These are phyloP conservation scores for Leucocoprinus sp. DNA, from an alignment of 768 basidiomycete genomes.

Conservation along the genomic window DNA sequence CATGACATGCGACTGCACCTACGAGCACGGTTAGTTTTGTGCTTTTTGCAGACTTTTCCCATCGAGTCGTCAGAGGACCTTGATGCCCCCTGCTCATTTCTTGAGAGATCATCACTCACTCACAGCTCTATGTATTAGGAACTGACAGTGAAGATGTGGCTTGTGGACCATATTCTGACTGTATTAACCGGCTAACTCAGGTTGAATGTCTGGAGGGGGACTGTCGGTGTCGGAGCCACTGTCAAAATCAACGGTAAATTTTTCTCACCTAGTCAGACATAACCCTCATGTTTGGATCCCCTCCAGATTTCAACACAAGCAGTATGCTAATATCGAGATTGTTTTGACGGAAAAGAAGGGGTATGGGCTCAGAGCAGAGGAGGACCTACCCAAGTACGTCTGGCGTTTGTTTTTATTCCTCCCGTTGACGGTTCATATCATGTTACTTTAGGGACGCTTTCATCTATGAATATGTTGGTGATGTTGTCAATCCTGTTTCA, in stretches of 20 bases:
- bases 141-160: constrained; percentile 53
- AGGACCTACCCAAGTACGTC: constrained; percentile 56
- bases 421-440: constrained; percentile 9
- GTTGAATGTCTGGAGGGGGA: constrained; percentile 92
- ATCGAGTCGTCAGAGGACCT: constrained; percentile 2
- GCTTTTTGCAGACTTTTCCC: constrained; percentile 7
- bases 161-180: constrained; percentile 85
- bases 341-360: constrained; percentile 95
- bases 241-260: constrained; percentile 88
- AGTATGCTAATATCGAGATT: constrained; percentile 83
- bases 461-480: constrained; percentile 97
- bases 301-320: constrained; percentile 73
- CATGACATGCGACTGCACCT: constrained; percentile 92
- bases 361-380: constrained; percentile 78
- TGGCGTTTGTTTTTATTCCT: neutral
- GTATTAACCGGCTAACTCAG: constrained; percentile 95
- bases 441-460: constrained; percentile 62
- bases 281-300: constrained; percentile 9
- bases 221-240: constrained; percentile 74
- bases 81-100: constrained; percentile 1
- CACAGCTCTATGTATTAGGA: constrained; percentile 34
- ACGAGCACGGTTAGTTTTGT: constrained; percentile 65
- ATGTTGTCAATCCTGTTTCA: constrained; percentile 80
- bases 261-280: constrained; percentile 6
- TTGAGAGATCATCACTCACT: constrained; percentile 9